A percentile compares a stretch with the other conserved stretches of the same genome.
These are phyloP conservation scores for Huntiella moniliformis DNA, from an alignment of 2,329 filamentous ascomycete genomes.

Conservation along the genomic window DNA sequence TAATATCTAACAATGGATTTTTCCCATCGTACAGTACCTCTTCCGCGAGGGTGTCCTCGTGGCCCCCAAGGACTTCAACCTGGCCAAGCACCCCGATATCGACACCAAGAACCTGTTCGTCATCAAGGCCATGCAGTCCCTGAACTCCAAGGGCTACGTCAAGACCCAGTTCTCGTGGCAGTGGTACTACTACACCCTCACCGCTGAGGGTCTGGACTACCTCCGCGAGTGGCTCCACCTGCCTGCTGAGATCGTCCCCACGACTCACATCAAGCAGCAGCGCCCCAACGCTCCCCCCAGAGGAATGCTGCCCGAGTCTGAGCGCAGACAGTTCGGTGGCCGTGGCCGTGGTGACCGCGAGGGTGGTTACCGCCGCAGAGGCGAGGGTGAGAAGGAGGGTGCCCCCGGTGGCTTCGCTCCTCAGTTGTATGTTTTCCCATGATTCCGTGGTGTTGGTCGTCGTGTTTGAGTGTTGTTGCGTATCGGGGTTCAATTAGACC, in stretches of 20 bases:
- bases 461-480: background rate
- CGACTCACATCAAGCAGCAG: slow-evolving; percentile 99
- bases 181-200: slow-evolving; percentile 99
- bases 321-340: slow-evolving; percentile 64
- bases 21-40: slow-evolving; percentile 52
- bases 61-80: slow-evolving; percentile 98
- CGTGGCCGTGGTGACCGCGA: slow-evolving; percentile 64
- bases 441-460: background rate
- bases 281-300: slow-evolving; percentile 94
- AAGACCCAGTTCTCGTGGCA: slow-evolving; percentile 99
- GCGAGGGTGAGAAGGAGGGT: slow-evolving; percentile 80
- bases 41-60: slow-evolving; percentile 88
- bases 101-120: slow-evolving; percentile 99
- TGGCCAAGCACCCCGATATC: slow-evolving; percentile 91
- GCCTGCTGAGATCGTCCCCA: slow-evolving; percentile 96
- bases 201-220: slow-evolving; percentile 98
- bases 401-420: slow-evolving; percentile 83
- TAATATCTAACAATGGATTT: slow-evolving; percentile 9
- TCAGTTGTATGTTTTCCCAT: slow-evolving; percentile 49
- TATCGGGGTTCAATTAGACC: background rate
- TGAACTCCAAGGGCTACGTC: slow-evolving; percentile 93
- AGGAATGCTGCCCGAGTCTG: slow-evolving; percentile 86
- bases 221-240: slow-evolving; percentile 99
- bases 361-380: slow-evolving; percentile 83
- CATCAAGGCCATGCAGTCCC: slow-evolving; percentile 97